A percentile compares a stretch with the other conserved stretches of the same genome.
Conservation (phyloP, 352 stramenopile genomes). For the Phytophthora syringae region DNA sequence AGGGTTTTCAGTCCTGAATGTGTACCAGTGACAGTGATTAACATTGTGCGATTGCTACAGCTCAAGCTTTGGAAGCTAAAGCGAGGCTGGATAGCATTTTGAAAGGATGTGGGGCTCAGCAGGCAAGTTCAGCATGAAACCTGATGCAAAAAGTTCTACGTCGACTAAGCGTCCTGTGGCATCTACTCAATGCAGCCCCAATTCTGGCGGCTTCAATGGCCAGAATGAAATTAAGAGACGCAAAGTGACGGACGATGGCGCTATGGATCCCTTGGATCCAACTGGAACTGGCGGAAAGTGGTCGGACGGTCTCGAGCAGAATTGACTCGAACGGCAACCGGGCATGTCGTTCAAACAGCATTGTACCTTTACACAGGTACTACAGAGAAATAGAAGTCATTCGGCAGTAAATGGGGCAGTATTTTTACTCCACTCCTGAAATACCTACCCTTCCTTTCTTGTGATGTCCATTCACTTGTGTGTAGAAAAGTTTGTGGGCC, state of each 20-base stretch:
- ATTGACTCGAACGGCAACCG: too few relatives aligned
- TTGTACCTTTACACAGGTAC: too few relatives aligned
- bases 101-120: conserved; percentile 38
- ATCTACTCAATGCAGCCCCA: neutral
- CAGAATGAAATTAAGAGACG: conserved; percentile 24
- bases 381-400: too few relatives aligned
- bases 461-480: too few relatives aligned
- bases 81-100: conserved; percentile 67
- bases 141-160: conserved; percentile 7
- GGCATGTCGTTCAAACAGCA: too few relatives aligned
- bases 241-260: conserved; percentile 11
- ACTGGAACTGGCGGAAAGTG: conserved; percentile 32
- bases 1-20: neutral
- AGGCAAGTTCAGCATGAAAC: conserved; percentile 1
- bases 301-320: conserved; percentile 31
- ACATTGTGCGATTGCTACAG: conserved; percentile 35
- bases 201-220: neutral
- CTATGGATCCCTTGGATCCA: conserved; percentile 33
- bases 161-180: conserved; percentile 18
- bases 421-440: too few relatives aligned
- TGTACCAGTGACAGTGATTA: neutral
- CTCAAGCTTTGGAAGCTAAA: conserved; percentile 63
- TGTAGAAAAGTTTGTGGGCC: too few relatives aligned
- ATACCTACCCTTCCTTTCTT: too few relatives aligned
- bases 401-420: too few relatives aligned